phyloP scores from a whole-genome alignment of 106 monocot species.

The Xerophyta viscosa region DNA sequence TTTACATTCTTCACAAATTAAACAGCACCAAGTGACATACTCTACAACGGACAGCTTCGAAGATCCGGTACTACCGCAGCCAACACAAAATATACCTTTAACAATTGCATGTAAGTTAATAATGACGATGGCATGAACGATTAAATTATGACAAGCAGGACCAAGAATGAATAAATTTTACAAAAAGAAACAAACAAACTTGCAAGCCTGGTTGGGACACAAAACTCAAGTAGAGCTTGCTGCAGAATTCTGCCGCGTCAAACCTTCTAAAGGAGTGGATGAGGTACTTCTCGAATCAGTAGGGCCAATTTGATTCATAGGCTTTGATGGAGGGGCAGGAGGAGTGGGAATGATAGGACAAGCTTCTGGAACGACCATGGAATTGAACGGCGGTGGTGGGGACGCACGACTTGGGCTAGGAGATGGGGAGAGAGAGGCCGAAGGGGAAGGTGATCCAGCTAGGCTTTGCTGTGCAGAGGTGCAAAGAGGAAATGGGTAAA shows the following conservation, averaged over 20 bases:
- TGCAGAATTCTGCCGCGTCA: neutral
- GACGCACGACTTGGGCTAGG: neutral
- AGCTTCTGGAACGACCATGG: constrained; percentile 27
- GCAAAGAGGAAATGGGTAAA: constrained; percentile 38
- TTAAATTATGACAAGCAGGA: too few species aligned
- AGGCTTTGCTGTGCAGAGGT: neutral
- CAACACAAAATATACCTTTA: too few species aligned
- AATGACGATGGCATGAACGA: too few species aligned
- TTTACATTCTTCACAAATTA: too few species aligned
- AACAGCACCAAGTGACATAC: too few species aligned
- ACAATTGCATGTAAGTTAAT: too few species aligned
- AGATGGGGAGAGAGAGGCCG: constrained; percentile 1
- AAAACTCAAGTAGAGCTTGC: constrained; percentile 1
- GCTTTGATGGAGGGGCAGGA: constrained; percentile 12
- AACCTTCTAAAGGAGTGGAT: neutral
- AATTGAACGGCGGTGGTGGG: constrained; percentile 12
- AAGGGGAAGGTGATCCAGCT: constrained; percentile 3
- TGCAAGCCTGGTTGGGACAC: too few species aligned
- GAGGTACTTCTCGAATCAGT: neutral
- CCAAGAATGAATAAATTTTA: constrained; percentile 14
- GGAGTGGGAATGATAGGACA: constrained; percentile 41
- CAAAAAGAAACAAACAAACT: neutral
- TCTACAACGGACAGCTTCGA: too few species aligned
- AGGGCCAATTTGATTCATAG: neutral
- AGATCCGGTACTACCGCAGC: too few species aligned